Evolutionary conservation across 768 basidiomycete genomes (phyloP), one percentile per base, ranked within the genome.

Genomic region (Leccinum longicurvipes): DNA sequence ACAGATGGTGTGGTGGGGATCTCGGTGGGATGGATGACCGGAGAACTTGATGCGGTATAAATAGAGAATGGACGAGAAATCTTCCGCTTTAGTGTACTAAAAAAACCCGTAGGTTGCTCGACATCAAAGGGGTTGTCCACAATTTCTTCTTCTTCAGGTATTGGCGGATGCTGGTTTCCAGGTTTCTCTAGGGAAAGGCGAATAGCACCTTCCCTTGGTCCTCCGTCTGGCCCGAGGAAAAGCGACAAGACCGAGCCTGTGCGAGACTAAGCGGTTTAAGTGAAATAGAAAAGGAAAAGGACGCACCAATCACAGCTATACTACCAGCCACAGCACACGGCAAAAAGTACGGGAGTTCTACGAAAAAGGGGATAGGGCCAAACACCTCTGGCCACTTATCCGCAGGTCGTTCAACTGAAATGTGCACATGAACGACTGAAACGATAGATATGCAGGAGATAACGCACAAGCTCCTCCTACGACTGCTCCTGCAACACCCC

Each of bases 171-270:
- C 15, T 68, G 65, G 23, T 65, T 64, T 48, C 56, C 63, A 56
- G 67, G 70, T 71, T 98, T 98, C 72, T 98, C 96, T 0, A 79
- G 79, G 3, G 84, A 79, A 11, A 99, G 82, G 14, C 83, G 86
- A 57, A 99, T 97, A 0, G 87, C 83, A 4, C 92, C 89, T 61
- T 89, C 83, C 52, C 91, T 81, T 15, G 93, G 89, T 10, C 96
- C 95, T 52, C 93, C 97, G 67, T 99, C 94, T 55, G 79, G 86
- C 17, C 85, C 89, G 42, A 99, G 83, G 79, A 98, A 97, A 61
- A 92, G 84, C 0, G 87, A 86, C 29, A 98, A 77, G 51, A 97
- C 60, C 4, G 92, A 87, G n/a, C 95, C 95, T 91, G 54, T 6
- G 29, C 10, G 31, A 2, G 21, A 19, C 14, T 63, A 27, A 63